Base-by-base conservation (phyloP, 495 filamentous ascomycete genomes). In the Penicillium silybi region DNA sequence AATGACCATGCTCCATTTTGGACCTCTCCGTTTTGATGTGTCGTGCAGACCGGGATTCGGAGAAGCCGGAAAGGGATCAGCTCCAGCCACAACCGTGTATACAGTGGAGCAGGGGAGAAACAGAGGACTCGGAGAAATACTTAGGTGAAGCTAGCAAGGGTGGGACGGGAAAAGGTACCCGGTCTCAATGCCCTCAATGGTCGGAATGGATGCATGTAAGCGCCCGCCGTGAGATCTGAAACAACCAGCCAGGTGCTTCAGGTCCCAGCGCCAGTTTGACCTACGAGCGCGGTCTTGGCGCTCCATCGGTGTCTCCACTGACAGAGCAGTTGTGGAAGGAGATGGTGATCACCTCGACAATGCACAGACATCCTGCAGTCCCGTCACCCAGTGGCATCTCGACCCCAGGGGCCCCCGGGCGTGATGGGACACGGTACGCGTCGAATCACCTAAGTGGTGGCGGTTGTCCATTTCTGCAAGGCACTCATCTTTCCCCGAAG, bases 191-290 rank as follows among this genome's bases (percentile, higher is more conserved):
- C 57, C 62, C 58, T 59, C 54, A 64, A 41, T 62, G 55, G 57
- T 58, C 59, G 55, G 54, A 62, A 41, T 56, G 55, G 57, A 58
- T 65, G 63, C 63, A 58, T 50, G 61, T 67, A 67, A 64, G 64
- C 64, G 64, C 64, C 61, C 56, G 61, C 54, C 45, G 41, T n/a
- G 42, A 59, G 35, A 26, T 61, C 62, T 69, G 66, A 69, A 69
- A 69, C 66, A 41, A 52, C 20, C 49, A 52, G 46, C 45, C 62
- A 62, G 62, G 57, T 68, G 65, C 61, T 68, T 68, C 65, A 68
- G 58, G 54, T 65, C 46, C 48, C 57, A 58, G 64, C 59, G 61
- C 66, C 62, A 67, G 66, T 67, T 69, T 69, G 58, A 66, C 50
- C 34, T 59, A 53, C 32, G 43, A 47, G 48, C 26, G 44, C 44